phyloP scores from a whole-genome alignment of 352 stramenopile species.

The Globisporangium canariense region DNA sequence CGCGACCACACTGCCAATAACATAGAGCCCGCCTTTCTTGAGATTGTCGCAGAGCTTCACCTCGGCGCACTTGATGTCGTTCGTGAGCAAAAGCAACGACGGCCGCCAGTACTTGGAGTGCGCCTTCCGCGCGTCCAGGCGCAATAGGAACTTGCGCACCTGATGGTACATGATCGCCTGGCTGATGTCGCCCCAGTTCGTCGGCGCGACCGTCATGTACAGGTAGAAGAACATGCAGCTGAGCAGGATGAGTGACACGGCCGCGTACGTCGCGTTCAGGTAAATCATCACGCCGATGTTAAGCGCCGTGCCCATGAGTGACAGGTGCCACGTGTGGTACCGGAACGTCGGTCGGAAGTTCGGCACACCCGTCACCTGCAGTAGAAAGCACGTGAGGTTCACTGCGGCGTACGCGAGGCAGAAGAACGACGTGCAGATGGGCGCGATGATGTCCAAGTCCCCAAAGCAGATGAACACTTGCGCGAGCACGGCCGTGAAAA shows the following conservation, averaged over 20 bases:
- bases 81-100: slow-evolving; percentile 64
- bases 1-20: slow-evolving; percentile 56
- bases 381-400: slow-evolving; percentile 72
- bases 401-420: slow-evolving; percentile 69
- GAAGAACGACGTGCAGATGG: slow-evolving; percentile 84
- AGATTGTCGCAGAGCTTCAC: slow-evolving; percentile 69
- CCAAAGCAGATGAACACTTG: slow-evolving; percentile 74
- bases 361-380: slow-evolving; percentile 72
- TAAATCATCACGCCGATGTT: slow-evolving; percentile 79
- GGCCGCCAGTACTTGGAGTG: slow-evolving; percentile 82
- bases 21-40: slow-evolving; percentile 80
- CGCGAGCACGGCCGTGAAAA: slow-evolving; percentile 59
- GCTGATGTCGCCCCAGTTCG: slow-evolving; percentile 74
- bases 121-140: slow-evolving; percentile 54
- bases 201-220: slow-evolving; percentile 47
- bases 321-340: slow-evolving; percentile 66
- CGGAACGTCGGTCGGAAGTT: slow-evolving; percentile 80
- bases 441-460: slow-evolving; percentile 67
- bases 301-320: slow-evolving; percentile 47
- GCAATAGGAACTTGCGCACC: slow-evolving; percentile 77
- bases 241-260: slow-evolving; percentile 51
- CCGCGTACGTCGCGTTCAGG: slow-evolving; percentile 59
- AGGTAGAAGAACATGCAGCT: slow-evolving; percentile 64
- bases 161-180: slow-evolving; percentile 86
- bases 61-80: slow-evolving; percentile 29